phyloP scores from a whole-genome alignment of 306 rosid genomes.

The Vigna nakashimae region DNA sequence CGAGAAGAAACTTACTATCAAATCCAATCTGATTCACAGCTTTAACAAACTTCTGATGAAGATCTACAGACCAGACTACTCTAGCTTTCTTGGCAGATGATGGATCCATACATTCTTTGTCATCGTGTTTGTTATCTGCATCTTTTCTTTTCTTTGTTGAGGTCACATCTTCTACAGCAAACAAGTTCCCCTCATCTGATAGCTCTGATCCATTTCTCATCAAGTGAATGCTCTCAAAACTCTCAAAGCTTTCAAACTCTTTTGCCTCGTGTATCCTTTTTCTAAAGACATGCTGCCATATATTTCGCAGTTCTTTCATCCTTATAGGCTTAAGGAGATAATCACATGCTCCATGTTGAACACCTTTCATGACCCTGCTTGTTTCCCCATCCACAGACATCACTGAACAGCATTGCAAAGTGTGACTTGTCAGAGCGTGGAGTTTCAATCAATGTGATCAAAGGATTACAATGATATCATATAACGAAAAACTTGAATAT shows the following conservation, averaged over 20 bases:
- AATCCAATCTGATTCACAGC: slow-evolving; percentile 96
- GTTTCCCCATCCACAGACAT: slow-evolving; percentile 99
- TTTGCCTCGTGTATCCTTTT: slow-evolving; percentile 88
- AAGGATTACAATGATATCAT: slow-evolving; percentile 36
- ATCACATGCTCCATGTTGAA: slow-evolving; percentile 98
- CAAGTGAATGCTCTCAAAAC: slow-evolving; percentile 66
- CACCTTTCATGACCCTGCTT: slow-evolving; percentile 96
- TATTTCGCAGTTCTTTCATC: slow-evolving; percentile 93
- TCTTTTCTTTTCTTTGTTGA: slow-evolving; percentile 80
- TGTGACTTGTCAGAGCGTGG: slow-evolving; percentile 51
- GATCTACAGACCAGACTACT: slow-evolving; percentile 98
- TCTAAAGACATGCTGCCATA: slow-evolving; percentile 96
- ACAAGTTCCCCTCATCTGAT: slow-evolving; percentile 76
- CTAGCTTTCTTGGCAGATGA: slow-evolving; percentile 88
- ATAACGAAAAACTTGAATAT: slow-evolving; percentile 44
- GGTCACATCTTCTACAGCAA: slow-evolving; percentile 66
- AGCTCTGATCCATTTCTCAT: slow-evolving; percentile 70
- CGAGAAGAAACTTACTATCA: slow-evolving; percentile 74
- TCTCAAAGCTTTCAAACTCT: slow-evolving; percentile 81
- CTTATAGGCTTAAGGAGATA: slow-evolving; percentile 97
- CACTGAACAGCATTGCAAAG: slow-evolving; percentile 70
- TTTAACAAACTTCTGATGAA: slow-evolving; percentile 96
- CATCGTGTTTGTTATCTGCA: slow-evolving; percentile 67
- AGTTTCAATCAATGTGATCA: slow-evolving; percentile 46
- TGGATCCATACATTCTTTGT: slow-evolving; percentile 71